Evolutionary conservation across 192 early-diverging fungal species (phyloP).

Genomic region (Coemansia sp.): DNA sequence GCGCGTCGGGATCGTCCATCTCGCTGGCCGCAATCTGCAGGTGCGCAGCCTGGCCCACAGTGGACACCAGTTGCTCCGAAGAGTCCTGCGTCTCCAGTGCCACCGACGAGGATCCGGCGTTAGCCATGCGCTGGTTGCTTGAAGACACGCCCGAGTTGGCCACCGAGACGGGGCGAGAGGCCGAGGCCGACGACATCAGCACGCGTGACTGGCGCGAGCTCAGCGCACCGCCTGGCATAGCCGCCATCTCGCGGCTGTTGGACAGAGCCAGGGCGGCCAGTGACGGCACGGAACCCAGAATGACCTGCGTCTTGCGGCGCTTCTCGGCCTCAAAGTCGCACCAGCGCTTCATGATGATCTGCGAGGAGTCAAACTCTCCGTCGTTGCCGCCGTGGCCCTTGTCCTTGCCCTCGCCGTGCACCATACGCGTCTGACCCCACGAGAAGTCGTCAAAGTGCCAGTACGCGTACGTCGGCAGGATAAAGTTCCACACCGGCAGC

Average conservation of each 20-base stretch:
- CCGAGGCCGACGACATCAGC: background rate
- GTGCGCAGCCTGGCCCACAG: conserved; percentile 23
- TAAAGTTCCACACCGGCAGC: conserved; percentile 77
- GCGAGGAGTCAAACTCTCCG: conserved; percentile 70
- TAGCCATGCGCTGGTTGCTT: background rate
- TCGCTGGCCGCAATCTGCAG: conserved; percentile 35
- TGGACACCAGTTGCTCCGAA: conserved; percentile 8
- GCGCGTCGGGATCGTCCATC: conserved; percentile 31
- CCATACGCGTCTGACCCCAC: conserved; percentile 77
- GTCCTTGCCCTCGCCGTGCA: conserved; percentile 59
- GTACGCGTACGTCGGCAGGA: conserved; percentile 71
- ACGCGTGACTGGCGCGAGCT: conserved; percentile 26
- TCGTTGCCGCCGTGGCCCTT: conserved; percentile 61
- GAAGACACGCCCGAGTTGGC: conserved; percentile 25
- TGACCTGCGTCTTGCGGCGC: conserved; percentile 48
- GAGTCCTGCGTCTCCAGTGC: conserved; percentile 4
- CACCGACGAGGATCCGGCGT: conserved; percentile 1
- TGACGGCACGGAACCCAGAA: conserved; percentile 34
- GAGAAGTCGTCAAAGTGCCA: conserved; percentile 90
- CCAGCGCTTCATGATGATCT: conserved; percentile 78
- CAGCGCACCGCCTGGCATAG: too few species aligned
- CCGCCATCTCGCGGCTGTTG: conserved; percentile 12
- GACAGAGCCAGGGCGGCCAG: conserved; percentile 31
- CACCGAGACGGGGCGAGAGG: conserved; percentile 14
- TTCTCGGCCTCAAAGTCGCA: conserved; percentile 64